Evolutionary conservation across 257 asterid species (phyloP).

Genomic region (Solanum chilense): DNA sequence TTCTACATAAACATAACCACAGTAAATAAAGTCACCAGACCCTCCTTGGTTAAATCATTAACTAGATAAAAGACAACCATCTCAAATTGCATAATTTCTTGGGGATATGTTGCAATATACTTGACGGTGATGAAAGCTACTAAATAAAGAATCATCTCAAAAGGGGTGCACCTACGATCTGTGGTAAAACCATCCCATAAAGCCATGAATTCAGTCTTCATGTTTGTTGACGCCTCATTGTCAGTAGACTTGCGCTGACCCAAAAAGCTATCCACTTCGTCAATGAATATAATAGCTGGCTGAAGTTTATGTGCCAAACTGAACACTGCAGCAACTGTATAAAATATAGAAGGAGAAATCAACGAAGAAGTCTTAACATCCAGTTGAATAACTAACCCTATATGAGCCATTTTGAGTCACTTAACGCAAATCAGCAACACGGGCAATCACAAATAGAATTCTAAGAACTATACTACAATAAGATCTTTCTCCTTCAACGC

Average conservation of each 20-base stretch:
- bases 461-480: neutral
- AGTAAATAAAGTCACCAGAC: constrained; percentile 3
- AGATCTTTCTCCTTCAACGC: neutral
- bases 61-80: neutral
- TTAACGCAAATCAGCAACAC: neutral
- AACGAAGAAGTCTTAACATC: neutral
- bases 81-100: neutral
- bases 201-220: constrained; percentile 99
- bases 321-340: constrained; percentile 90
- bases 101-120: neutral
- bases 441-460: neutral
- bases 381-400: neutral
- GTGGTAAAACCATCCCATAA: constrained; percentile 99
- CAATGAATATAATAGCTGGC: constrained; percentile 97
- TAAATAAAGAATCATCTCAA: neutral
- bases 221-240: constrained; percentile 74
- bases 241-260: constrained; percentile 85
- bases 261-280: constrained; percentile 95
- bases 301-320: constrained; percentile 91
- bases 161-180: constrained; percentile 47
- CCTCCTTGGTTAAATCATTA: neutral
- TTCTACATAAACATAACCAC: constrained; percentile 24
- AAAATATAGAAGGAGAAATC: neutral
- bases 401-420: neutral
- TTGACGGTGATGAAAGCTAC: neutral